Conservation (phyloP, 441 rosid genomes). For the Gossypium schwendimanii region DNA sequence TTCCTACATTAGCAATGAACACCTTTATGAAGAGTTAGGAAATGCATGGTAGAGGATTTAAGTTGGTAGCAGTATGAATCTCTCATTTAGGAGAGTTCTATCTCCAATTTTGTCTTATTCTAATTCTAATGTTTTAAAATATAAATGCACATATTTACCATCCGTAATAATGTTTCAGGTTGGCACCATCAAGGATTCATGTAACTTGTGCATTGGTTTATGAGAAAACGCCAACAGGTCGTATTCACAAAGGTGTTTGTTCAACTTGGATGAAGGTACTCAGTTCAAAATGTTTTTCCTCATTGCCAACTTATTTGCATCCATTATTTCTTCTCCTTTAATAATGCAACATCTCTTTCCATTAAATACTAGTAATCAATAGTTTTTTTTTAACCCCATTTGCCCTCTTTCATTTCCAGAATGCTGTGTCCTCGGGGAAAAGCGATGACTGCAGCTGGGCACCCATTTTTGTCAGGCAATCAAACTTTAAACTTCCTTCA, state of each 20-base stretch:
- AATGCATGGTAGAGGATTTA: not conserved
- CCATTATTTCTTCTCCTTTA: not conserved
- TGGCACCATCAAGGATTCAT: constrained; percentile 73
- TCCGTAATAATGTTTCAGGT: constrained; percentile 36
- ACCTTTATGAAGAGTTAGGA: not conserved
- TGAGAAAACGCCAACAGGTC: constrained; percentile 76
- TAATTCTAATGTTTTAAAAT: not conserved
- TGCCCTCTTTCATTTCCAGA: constrained; percentile 31
- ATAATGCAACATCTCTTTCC: not conserved
- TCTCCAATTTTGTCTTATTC: not conserved
- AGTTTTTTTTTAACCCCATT: not conserved
- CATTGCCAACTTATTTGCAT: not conserved
- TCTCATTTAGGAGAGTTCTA: not conserved
- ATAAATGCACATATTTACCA: not conserved
- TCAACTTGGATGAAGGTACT: constrained; percentile 99
- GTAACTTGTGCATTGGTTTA: constrained; percentile 91
- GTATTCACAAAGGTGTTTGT: constrained; percentile 89
- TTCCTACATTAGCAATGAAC: constrained; percentile 1
- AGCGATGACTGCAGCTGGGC: constrained; percentile 66
- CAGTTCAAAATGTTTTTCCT: not conserved
- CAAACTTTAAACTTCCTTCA: constrained; percentile 82
- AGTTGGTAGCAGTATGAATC: not conserved
- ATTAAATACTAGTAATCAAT: not conserved
- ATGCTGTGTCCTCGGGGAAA: constrained; percentile 59
- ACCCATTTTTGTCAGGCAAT: constrained; percentile 80